phyloP scores from a whole-genome alignment of 768 basidiomycete genomes.

The Tricholoma sp. region DNA sequence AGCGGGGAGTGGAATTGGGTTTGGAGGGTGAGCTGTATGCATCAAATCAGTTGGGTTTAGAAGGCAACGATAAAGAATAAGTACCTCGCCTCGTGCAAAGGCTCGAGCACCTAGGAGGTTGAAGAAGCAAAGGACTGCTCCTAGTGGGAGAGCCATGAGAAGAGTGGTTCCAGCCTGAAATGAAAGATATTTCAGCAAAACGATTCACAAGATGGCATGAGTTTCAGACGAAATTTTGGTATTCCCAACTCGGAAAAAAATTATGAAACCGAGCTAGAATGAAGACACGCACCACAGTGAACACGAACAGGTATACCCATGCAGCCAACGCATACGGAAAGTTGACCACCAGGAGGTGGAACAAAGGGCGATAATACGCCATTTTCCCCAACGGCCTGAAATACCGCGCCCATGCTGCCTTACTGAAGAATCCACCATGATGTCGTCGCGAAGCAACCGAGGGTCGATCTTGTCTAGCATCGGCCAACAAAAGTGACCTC shows the following conservation, averaged over 20 bases:
- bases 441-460: conserved; percentile 6
- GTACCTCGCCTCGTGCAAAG: conserved; percentile 71
- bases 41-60: neutral
- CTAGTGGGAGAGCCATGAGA: conserved; percentile 74
- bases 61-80: neutral
- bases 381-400: conserved; percentile 54
- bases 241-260: neutral
- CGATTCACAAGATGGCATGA: neutral
- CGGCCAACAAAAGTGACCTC: conserved; percentile 4
- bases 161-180: conserved; percentile 71
- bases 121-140: conserved; percentile 73
- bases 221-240: too few relatives aligned
- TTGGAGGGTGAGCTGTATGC: conserved; percentile 56
- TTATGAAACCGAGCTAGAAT: neutral
- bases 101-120: conserved; percentile 68
- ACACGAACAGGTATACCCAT: conserved; percentile 77
- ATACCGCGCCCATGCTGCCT: conserved; percentile 46
- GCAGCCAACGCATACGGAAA: conserved; percentile 75
- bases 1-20: conserved; percentile 64
- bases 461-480: conserved; percentile 8
- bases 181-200: neutral
- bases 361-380: conserved; percentile 60
- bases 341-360: conserved; percentile 70
- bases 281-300: conserved; percentile 62
- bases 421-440: conserved; percentile 24